A percentile compares a stretch with the other conserved stretches of the same genome.
These are phyloP conservation scores for Pseudocercospora fijiensis DNA, from an alignment of 2,329 filamentous ascomycete species.

Conservation along the genomic window DNA sequence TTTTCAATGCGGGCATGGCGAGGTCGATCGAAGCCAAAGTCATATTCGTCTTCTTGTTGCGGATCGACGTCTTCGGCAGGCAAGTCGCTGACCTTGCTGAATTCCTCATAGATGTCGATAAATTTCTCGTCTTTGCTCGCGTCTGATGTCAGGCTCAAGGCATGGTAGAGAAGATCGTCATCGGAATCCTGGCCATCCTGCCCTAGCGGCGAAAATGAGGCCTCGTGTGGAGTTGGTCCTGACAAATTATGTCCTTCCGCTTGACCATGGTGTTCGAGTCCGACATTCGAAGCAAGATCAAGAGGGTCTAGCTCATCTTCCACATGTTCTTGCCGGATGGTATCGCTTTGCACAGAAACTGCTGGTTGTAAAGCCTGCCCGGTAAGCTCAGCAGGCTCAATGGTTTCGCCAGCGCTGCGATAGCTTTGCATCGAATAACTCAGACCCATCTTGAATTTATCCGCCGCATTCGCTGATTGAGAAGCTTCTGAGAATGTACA, in stretches of 20 bases:
- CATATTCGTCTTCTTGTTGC: constrained; percentile 19
- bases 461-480: not conserved
- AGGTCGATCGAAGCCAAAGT: constrained; percentile 15
- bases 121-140: constrained; percentile 10
- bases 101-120: constrained; percentile 4
- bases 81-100: not conserved
- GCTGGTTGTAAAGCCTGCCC: not conserved
- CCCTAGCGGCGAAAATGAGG: not conserved
- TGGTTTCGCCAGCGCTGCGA: not conserved
- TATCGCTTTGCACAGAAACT: not conserved
- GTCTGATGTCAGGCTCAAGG: constrained; percentile 9
- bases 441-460: not conserved
- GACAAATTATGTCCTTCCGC: not conserved
- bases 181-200: not conserved
- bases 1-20: not conserved
- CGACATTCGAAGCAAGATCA: not conserved
- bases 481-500: not conserved
- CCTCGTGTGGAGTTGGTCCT: not conserved
- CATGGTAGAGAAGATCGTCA: constrained; percentile 11
- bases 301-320: not conserved
- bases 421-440: constrained; percentile 14
- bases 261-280: not conserved
- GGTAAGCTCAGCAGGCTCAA: constrained; percentile 3
- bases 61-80: not conserved
- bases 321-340: not conserved